Base-by-base conservation (phyloP, 805 yeast species). In the Hanseniaspora singularis region DNA sequence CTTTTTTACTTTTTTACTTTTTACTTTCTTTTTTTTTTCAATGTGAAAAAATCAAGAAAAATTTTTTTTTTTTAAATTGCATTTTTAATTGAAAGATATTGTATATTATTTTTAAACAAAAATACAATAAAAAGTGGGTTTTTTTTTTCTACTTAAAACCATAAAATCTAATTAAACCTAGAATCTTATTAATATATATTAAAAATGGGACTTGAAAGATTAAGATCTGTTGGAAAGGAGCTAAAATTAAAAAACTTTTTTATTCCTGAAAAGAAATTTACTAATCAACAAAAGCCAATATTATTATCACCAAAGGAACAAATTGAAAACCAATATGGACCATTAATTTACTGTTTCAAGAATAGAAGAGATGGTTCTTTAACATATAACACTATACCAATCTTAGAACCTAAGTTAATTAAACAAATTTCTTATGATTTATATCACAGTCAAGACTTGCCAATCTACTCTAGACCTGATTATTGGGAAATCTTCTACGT, bases 401-500 rank as follows among this genome's bases (percentile, higher is more conserved):
- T 69, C 50, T 70, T 59, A 37, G 49, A 59, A 1, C 57, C 54
- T 30, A 51, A 69, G 34, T 81, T 81, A 61, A 77, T 84, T 51
- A 74, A 77, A 50, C 70, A 66, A 51, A 50, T 53, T 36, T 92
- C 81, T 66, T 85, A 82, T 61, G 72, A 71, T 52, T 71, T 84
- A 58, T 94, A 95, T 38, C 84, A 86, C 68, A 84, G 95, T 94
- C 81, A 84, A 59, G 86, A 88, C 68, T 71, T 81, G 57, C 74
- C 72, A 55, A 96, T 96, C 3, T 67, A 75, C 32, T 15, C 31
- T 27, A 77, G 97, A 65, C 72, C 79, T 55, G 97, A 88, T 63
- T 69, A 87, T 42, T 88, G 96, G 96, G 72, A 89, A 55, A 73
- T 88, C 45, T 75, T 89, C 84, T 84, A 92, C 38, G 92, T 87